Evolutionary conservation across 2,329 filamentous ascomycete species (phyloP).

Genomic region (Alternaria tenuissima): DNA sequence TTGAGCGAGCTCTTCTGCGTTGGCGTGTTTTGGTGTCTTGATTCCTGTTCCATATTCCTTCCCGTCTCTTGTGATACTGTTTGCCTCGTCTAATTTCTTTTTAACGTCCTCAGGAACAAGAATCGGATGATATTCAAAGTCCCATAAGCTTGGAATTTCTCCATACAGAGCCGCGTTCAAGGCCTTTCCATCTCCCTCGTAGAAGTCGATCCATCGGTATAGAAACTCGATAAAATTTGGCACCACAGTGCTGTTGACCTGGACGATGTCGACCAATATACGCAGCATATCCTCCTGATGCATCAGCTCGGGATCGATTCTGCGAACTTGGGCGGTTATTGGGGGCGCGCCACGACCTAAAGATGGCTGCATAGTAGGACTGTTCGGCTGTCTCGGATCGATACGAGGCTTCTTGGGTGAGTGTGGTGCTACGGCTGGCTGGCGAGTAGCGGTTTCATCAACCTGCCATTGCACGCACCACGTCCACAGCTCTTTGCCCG

Average conservation of each 20-base stretch:
- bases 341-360: slow-evolving; percentile 14
- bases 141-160: slow-evolving; percentile 48
- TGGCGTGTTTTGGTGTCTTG: neutral
- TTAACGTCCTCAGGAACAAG: slow-evolving; percentile 21
- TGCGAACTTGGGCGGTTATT: slow-evolving; percentile 28
- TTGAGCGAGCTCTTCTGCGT: slow-evolving; percentile 22
- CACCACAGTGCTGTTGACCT: slow-evolving; percentile 34
- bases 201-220: slow-evolving; percentile 45
- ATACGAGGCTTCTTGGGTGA: slow-evolving; percentile 38
- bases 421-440: slow-evolving; percentile 8
- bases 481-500: slow-evolving; percentile 41
- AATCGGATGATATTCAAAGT: slow-evolving; percentile 45
- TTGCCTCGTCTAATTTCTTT: slow-evolving; percentile 8
- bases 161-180: slow-evolving; percentile 40
- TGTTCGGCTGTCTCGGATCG: slow-evolving; percentile 2
- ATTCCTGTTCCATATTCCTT: neutral
- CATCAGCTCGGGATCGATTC: slow-evolving; percentile 34
- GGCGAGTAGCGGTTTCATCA: slow-evolving; percentile 7
- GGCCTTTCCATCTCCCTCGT: slow-evolving; percentile 43
- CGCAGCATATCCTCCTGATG: slow-evolving; percentile 40
- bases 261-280: slow-evolving; percentile 44
- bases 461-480: slow-evolving; percentile 47
- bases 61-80: neutral
- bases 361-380: slow-evolving; percentile 1
- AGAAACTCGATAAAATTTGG: slow-evolving; percentile 49